Evolutionary conservation across 306 rosid species (phyloP).

Genomic region (Rosa persica): DNA sequence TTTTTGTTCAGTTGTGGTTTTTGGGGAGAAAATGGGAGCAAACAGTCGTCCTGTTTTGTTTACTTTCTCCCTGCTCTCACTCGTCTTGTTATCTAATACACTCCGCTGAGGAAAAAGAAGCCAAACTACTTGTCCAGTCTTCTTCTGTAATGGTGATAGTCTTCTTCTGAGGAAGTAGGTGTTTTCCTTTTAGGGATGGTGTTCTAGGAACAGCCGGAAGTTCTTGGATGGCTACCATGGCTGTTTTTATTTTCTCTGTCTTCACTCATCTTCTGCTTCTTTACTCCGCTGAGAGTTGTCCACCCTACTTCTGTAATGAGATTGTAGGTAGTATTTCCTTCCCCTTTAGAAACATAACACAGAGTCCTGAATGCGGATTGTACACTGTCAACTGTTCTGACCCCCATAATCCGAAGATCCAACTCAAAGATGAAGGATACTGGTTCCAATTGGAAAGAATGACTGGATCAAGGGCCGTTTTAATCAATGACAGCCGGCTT

Average conservation of each 20-base stretch:
- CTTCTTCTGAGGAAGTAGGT: not conserved
- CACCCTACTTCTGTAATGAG: not conserved
- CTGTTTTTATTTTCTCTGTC: constrained; percentile 2
- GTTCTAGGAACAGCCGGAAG: too few species aligned
- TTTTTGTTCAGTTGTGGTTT: too few species aligned
- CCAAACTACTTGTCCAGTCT: too few species aligned
- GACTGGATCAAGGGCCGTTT: rapidly evolving
- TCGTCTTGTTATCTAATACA: too few species aligned
- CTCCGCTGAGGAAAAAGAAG: too few species aligned
- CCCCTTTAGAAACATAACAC: rapidly evolving
- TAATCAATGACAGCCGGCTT: rapidly evolving
- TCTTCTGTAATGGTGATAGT: too few species aligned
- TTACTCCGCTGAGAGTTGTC: constrained; percentile 22
- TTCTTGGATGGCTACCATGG: constrained; percentile 17
- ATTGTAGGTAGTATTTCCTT: rapidly evolving
- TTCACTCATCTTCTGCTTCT: constrained; percentile 10
- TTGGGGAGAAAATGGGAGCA: too few species aligned
- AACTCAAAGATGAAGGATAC: constrained; percentile 6
- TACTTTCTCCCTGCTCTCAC: too few species aligned
- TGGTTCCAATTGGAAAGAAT: not conserved
- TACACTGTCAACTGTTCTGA: not conserved
- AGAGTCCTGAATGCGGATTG: not conserved
- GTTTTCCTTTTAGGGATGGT: not conserved
- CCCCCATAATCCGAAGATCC: rapidly evolving
- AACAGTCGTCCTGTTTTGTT: too few species aligned